A percentile compares a stretch with the other conserved stretches of the same genome.
Conservation (phyloP, 192 early-diverging fungal genomes). For the Coemansia sp. region DNA sequence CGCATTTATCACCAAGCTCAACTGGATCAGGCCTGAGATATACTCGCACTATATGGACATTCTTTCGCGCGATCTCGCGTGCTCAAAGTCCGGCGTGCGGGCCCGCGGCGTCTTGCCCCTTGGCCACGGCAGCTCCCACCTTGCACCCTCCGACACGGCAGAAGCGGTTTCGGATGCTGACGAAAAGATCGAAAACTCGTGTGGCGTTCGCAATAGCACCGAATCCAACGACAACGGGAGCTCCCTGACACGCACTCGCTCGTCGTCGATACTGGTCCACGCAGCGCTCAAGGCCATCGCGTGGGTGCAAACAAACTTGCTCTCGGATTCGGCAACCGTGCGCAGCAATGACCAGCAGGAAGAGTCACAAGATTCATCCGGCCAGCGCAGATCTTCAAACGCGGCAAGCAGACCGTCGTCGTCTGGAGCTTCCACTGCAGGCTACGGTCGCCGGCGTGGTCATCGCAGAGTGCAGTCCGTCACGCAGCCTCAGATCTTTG, state of each 20-base stretch:
- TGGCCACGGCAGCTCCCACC: slow-evolving; percentile 6
- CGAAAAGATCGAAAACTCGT: slow-evolving; percentile 6
- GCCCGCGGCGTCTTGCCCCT: slow-evolving; percentile 11
- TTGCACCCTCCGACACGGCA: background rate
- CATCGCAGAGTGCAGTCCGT: slow-evolving; percentile 34
- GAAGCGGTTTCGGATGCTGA: slow-evolving; percentile 1
- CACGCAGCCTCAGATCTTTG: slow-evolving; percentile 48
- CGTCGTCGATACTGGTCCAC: slow-evolving; percentile 41
- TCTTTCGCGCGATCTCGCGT: slow-evolving; percentile 82
- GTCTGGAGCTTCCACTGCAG: background rate
- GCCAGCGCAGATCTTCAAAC: background rate
- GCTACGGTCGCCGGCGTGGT: slow-evolving; percentile 8
- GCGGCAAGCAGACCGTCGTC: background rate
- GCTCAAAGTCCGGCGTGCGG: slow-evolving; percentile 22
- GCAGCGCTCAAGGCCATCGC: slow-evolving; percentile 20
- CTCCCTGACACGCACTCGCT: slow-evolving; percentile 10
- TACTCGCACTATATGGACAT: slow-evolving; percentile 88
- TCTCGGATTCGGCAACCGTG: slow-evolving; percentile 1
- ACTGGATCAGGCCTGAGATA: slow-evolving; percentile 84
- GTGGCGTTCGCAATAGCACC: background rate
- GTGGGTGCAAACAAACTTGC: slow-evolving; percentile 19
- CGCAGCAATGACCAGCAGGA: background rate
- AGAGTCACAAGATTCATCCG: background rate
- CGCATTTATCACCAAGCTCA: slow-evolving; percentile 97
- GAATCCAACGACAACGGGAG: background rate